Percentiles rank a stretch among this genome's conserved stretches.
Conservation (phyloP, 805 yeast species). For the Kazachstania bromeliacearum region DNA sequence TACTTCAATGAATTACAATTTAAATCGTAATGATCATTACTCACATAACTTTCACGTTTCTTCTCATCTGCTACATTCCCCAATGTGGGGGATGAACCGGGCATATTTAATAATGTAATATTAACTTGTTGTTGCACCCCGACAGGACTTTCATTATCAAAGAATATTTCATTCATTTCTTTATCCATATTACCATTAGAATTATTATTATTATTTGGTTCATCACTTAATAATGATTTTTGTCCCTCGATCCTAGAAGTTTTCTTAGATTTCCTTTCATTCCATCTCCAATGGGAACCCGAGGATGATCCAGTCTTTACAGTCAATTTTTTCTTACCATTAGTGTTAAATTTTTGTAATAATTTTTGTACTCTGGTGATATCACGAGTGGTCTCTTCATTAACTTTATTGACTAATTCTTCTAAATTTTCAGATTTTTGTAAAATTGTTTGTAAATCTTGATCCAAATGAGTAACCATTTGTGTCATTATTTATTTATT, state of each 20-base stretch:
- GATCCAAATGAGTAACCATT: neutral
- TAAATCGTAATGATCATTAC: conserved; percentile 1
- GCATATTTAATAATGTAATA: no score
- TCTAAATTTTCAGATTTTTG: conserved; percentile 1
- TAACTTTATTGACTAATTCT: conserved; percentile 3
- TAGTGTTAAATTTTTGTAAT: conserved; percentile 1
- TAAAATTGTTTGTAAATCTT: conserved; percentile 1
- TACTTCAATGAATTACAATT: no score
- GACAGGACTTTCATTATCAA: conserved; percentile 1
- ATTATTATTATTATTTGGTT: no score
- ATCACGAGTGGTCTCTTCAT: conserved; percentile 5
- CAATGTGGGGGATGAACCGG: neutral
- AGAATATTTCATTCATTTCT: conserved; percentile 1
- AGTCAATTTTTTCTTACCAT: neutral
- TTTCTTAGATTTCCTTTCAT: neutral
- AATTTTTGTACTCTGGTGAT: conserved; percentile 4
- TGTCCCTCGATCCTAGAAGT: no score
- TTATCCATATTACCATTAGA: no score
- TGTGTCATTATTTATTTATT: no score
- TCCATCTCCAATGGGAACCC: neutral
- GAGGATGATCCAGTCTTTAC: neutral
- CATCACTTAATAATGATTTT: no score
- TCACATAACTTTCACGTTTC: neutral
- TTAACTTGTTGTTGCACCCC: no score
- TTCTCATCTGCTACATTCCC: neutral